A percentile compares a stretch with the other conserved stretches of the same genome.
Conservation (phyloP, 2,329 filamentous ascomycete genomes). For the Seiridium unicorne region DNA sequence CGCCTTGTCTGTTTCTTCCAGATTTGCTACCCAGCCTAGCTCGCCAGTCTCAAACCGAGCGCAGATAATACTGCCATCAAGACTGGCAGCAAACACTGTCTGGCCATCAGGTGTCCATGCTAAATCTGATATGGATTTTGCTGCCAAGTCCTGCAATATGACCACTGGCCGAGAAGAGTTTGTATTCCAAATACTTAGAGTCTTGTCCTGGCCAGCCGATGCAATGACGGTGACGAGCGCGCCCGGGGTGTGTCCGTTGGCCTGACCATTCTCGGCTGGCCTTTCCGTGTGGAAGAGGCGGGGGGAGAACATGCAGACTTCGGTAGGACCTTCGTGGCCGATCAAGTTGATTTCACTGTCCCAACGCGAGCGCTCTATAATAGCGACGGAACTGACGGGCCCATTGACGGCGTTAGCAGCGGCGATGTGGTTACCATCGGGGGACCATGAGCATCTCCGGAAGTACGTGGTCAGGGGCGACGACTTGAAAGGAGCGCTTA, state of each 20-base stretch:
- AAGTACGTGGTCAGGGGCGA: constrained; percentile 97
- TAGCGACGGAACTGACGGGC: constrained; percentile 93
- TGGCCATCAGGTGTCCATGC: constrained; percentile 92
- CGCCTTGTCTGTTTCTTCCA: constrained; percentile 88
- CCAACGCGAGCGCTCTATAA: constrained; percentile 89
- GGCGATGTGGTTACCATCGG: constrained; percentile 94
- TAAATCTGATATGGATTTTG: constrained; percentile 91
- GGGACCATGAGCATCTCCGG: constrained; percentile 93
- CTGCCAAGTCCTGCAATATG: constrained; percentile 82
- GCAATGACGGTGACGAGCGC: constrained; percentile 86
- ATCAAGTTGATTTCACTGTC: constrained; percentile 97
- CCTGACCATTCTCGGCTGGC: constrained; percentile 52
- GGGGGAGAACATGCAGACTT: constrained; percentile 96
- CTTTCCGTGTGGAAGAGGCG: constrained; percentile 77
- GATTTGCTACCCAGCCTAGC: constrained; percentile 80
- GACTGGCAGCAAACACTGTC: constrained; percentile 78
- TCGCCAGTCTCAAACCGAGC: constrained; percentile 83
- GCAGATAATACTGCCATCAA: constrained; percentile 85
- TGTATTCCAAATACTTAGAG: constrained; percentile 95
- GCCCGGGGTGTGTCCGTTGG: constrained; percentile 44
- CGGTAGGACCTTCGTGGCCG: constrained; percentile 92
- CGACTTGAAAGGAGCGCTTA: constrained; percentile 77
- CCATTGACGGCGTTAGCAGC: constrained; percentile 97
- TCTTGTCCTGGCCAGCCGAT: constrained; percentile 95
- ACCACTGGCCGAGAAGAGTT: constrained; percentile 89